Evolutionary conservation across 1,139 yeast species (phyloP).

Genomic region (Pichia sorboxylosa): DNA sequence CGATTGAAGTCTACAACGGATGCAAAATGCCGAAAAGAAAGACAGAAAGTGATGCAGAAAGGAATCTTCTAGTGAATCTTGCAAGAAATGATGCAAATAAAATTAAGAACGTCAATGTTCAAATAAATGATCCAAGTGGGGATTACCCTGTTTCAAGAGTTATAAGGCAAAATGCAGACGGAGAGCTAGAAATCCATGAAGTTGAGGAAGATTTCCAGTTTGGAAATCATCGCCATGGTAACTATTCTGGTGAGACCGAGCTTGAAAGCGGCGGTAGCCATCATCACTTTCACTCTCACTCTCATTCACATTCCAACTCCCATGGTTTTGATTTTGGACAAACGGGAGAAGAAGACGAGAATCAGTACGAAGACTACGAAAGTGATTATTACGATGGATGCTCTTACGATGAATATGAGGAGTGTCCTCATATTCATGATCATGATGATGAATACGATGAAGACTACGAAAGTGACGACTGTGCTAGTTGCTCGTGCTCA

Average conservation of each 20-base stretch:
- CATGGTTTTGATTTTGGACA: not conserved
- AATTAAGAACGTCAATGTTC: too few relatives aligned
- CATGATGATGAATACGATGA: conserved; percentile 12
- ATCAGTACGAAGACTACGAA: conserved; percentile 12
- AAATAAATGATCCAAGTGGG: conserved; percentile 42
- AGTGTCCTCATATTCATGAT: conserved; percentile 6
- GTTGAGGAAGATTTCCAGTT: conserved; percentile 22
- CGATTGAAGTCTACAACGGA: too few relatives aligned
- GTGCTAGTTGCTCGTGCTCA: conserved; percentile 10
- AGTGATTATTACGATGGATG: conserved; percentile 11
- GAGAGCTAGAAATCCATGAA: conserved; percentile 58
- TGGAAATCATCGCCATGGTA: conserved; percentile 8
- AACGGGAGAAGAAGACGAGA: conserved; percentile 12
- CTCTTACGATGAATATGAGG: conserved; percentile 13
- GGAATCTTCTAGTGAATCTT: too few relatives aligned
- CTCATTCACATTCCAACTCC: conserved; percentile 24
- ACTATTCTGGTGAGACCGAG: conserved; percentile 2
- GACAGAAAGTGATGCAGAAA: too few relatives aligned
- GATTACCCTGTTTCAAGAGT: conserved; percentile 67
- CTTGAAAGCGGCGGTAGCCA: too few relatives aligned
- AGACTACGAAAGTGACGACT: conserved; percentile 14
- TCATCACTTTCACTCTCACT: not conserved
- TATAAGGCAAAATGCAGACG: conserved; percentile 61
- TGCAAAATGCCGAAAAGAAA: too few relatives aligned
- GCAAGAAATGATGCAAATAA: conserved; percentile 15